Evolutionary conservation across 2,329 filamentous ascomycete species (phyloP), one percentile per base, ranked within the genome.

Genomic region (Bipolaris zeicola): DNA sequence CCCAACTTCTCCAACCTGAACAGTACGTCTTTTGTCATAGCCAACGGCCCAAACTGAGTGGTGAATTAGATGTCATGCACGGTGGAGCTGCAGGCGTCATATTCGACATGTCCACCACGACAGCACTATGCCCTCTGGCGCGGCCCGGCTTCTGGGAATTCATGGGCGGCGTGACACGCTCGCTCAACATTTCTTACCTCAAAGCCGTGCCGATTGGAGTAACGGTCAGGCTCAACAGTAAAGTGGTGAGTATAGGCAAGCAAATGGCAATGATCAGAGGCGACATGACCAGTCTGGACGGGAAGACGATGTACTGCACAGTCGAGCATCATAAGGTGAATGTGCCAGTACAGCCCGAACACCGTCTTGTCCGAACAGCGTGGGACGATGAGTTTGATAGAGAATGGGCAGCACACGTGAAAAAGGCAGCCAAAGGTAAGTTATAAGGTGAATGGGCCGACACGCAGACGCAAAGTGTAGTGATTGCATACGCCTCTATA

Each of bases 321-420:
- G 80, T 75, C 34, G 82, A 84, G 64, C 81, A 84, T 58, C 82
- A 84, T 66, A 84, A 84, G 59, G 80, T 83, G 10, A 76, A 77
- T 48, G 69, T 78, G 5, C 76, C 79, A 10, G 77, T 78, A 22
- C 66, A 64, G 41, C 57, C 71, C 18, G 73, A 78, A 43, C 78
- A 82, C 63, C 52, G 76, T 51, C 61, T 65, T n/a, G 70, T 72
- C 14, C 73, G 66, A 48, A 64, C 81, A 16, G 66, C 71, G 5
- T 81, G 79, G 79, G 81, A 82, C 63, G 77, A 78, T 11, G 67
- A 78, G 45, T 79, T 77, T 63, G 77, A 77, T 13, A 65, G 52
- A 41, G 57, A 73, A 46, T 70, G 70, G 65, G 63, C 57, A 34
- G 50, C 37, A 5, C 60, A 60, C 34, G 47, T 14, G 20, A 26